Conservation (phyloP, 805 yeast species). For the Tetrapisispora pingtungensis region DNA sequence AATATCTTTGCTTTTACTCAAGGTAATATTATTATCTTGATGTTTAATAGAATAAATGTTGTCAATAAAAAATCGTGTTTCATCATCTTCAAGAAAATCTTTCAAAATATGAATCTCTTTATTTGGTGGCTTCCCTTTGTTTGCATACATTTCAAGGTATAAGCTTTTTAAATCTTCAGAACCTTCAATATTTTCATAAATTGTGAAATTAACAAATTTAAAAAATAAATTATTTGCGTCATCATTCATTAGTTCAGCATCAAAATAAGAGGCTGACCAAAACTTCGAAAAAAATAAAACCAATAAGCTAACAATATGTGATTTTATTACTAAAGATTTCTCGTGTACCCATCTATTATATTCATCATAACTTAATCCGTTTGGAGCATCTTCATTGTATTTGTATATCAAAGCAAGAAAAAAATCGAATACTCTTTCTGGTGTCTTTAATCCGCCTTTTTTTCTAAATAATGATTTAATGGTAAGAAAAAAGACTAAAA, state of each 20-base stretch:
- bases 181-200: slow-evolving; percentile 36
- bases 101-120: background rate
- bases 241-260: slow-evolving; percentile 30
- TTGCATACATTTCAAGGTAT: slow-evolving; percentile 16
- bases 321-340: slow-evolving; percentile 58
- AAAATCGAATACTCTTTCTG: slow-evolving; percentile 51
- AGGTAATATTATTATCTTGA: background rate
- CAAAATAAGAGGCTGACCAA: slow-evolving; percentile 57
- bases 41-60: background rate
- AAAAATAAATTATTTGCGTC: slow-evolving; percentile 4
- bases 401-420: slow-evolving; percentile 50
- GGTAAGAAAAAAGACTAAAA: slow-evolving; percentile 60
- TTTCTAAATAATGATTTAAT: slow-evolving; percentile 48
- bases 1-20: background rate
- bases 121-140: slow-evolving; percentile 28
- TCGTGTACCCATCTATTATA: slow-evolving; percentile 65
- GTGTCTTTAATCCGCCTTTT: background rate
- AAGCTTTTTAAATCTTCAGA: slow-evolving; percentile 27
- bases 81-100: background rate
- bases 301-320: slow-evolving; percentile 57
- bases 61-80: slow-evolving; percentile 1
- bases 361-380: slow-evolving; percentile 75
- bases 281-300: slow-evolving; percentile 54
- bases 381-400: slow-evolving; percentile 71
- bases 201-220: slow-evolving; percentile 30